A percentile compares a stretch with the other conserved stretches of the same genome.
These are phyloP conservation scores for Aspergillus brasiliensis DNA, from an alignment of 2,329 filamentous ascomycete genomes.

Conservation along the genomic window DNA sequence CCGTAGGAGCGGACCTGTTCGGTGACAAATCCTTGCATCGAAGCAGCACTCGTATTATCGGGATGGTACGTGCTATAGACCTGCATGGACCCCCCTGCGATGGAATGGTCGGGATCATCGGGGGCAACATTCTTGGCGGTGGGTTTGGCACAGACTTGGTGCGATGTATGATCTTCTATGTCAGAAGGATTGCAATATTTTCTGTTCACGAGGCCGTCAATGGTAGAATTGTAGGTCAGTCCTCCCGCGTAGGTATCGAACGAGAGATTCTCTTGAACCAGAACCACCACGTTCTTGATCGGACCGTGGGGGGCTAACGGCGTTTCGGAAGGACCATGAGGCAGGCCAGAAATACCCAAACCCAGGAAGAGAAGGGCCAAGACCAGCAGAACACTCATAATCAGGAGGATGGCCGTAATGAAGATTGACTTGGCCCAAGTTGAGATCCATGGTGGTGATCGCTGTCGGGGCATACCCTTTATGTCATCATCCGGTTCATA, in stretches of 20 bases:
- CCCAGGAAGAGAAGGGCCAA: conserved; percentile 14
- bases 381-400: background rate
- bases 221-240: conserved; percentile 38
- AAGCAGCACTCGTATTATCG: conserved; percentile 23
- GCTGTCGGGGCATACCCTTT: background rate
- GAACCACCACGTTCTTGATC: conserved; percentile 53
- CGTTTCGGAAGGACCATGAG: background rate
- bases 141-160: conserved; percentile 41
- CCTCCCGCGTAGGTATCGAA: conserved; percentile 48
- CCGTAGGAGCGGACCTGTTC: conserved; percentile 44
- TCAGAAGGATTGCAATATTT: conserved; percentile 46
- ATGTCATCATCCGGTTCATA: background rate
- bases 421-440: background rate
- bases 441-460: background rate
- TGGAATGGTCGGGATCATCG: conserved; percentile 49
- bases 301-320: conserved; percentile 21
- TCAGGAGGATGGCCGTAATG: background rate
- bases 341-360: conserved; percentile 10
- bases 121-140: conserved; percentile 42
- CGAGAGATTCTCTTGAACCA: conserved; percentile 48
- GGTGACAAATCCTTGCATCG: conserved; percentile 47
- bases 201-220: conserved; percentile 36
- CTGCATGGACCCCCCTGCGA: conserved; percentile 47
- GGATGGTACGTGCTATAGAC: conserved; percentile 45
- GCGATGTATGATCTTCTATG: conserved; percentile 24